Conservation (phyloP, 345 rosid genomes). For the Salix arbutifolia region DNA sequence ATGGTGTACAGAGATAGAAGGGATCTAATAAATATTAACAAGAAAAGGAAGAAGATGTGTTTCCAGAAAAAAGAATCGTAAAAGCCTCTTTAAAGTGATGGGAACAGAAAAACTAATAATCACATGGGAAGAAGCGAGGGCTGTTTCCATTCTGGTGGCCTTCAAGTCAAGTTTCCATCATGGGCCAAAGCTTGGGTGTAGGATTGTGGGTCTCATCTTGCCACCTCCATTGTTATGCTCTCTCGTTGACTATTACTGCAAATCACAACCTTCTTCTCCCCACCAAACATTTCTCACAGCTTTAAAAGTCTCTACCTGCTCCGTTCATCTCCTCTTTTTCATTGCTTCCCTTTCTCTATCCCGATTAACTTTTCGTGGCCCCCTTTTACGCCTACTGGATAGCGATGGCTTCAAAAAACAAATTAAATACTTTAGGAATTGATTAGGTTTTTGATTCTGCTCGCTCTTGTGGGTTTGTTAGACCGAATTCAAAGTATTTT, state of each 20-base stretch:
- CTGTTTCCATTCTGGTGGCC: slow-evolving; percentile 38
- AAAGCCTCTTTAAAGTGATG: slow-evolving; percentile 22
- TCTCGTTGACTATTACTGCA: not conserved
- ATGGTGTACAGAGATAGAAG: not conserved
- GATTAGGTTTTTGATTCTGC: not conserved
- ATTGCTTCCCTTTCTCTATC: not conserved
- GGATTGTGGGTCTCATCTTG: slow-evolving; percentile 28
- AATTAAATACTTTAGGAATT: not conserved
- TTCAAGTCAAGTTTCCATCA: slow-evolving; percentile 37
- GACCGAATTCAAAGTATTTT: not conserved
- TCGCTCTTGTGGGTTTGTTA: not conserved
- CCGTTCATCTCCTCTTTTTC: too few species aligned
- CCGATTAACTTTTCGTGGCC: not conserved
- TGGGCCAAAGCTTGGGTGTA: slow-evolving; percentile 25
- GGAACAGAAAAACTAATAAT: slow-evolving; percentile 32
- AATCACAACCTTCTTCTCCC: not conserved
- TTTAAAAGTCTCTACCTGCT: not conserved
- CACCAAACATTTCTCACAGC: not conserved
- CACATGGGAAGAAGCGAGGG: slow-evolving; percentile 46
- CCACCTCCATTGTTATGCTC: too few species aligned
- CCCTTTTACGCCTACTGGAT: not conserved
- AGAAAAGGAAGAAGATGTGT: not conserved
- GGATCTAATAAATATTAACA: not conserved
- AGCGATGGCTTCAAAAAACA: slow-evolving; percentile 1
- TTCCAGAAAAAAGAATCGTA: slow-evolving; percentile 13